Evolutionary conservation across 306 rosid genomes (phyloP).

Genomic region (Medicago arabica): DNA sequence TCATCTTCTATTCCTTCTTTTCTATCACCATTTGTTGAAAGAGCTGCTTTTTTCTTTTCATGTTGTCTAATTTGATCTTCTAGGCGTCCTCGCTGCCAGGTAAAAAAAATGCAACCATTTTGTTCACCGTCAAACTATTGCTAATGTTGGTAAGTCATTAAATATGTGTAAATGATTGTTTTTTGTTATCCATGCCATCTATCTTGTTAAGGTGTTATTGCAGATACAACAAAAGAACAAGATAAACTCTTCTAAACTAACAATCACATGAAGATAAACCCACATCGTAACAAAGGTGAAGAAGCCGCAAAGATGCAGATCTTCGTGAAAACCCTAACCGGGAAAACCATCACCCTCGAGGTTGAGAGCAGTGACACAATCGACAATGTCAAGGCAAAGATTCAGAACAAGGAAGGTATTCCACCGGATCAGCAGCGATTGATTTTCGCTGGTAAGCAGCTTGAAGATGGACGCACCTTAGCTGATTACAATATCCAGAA

Average conservation of each 20-base stretch:
- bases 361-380: constrained; percentile 90
- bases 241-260: constrained; percentile 4
- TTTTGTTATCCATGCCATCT: constrained; percentile 19
- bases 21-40: constrained; percentile 40
- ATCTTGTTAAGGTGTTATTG: constrained; percentile 29
- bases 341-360: constrained; percentile 89
- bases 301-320: constrained; percentile 61
- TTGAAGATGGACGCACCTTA: constrained; percentile 80
- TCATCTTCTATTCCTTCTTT: constrained; percentile 56
- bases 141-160: not conserved
- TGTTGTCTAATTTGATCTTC: constrained; percentile 93
- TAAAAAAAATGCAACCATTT: constrained; percentile 28
- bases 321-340: constrained; percentile 87
- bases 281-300: not conserved
- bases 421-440: constrained; percentile 91
- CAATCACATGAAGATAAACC: constrained; percentile 21
- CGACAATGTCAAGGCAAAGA: constrained; percentile 86
- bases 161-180: constrained; percentile 12
- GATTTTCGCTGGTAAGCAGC: constrained; percentile 85
- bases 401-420: constrained; percentile 92
- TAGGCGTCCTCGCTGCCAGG: constrained; percentile 78
- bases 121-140: constrained; percentile 31
- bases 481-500: constrained; percentile 87
- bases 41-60: constrained; percentile 71
- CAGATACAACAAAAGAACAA: not conserved